Evolutionary conservation across 2,329 filamentous ascomycete genomes (phyloP), one percentile per base, ranked within the genome.

Genomic region (Penicillium sp.): DNA sequence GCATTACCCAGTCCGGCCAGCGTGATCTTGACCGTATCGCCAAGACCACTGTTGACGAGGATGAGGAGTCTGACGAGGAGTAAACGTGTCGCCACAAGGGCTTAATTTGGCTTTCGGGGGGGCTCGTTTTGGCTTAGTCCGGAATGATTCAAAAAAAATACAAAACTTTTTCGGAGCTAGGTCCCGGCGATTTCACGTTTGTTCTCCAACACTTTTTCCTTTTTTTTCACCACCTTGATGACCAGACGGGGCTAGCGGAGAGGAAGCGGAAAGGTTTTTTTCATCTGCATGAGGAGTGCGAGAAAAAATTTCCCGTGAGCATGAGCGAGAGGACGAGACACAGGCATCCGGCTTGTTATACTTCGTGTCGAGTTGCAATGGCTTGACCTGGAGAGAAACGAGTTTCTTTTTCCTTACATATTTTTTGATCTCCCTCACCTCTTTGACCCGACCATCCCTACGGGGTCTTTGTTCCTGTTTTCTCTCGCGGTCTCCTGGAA

Each of bases 1-100:
- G 95, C 81, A 98, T 99, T 84, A 98, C 95, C 76, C 92, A 98
- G 87, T 88, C 88, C 77, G 95, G 95, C 79, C 93, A 97, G 88
- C 91, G 95, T 86, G 95, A 99, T 90, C 87, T 99, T 87, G 95
- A 98, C 86, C 94, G 86, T 81, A 93, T 94, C 74, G 90, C 90
- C 77, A 89, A 90, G 84, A 92, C 90, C 76, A 90, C 76, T 67
- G 72, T 79, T 67, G 76, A 79, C 61, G 77, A 78, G 72, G 75
- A 78, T 69, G 75, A 78, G 69, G 75, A 78, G 71, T 76, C 77
- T 59, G 75, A 78, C 69, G 76, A 78, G 57, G 74, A 77, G 73
- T 77, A 76, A 75, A 77, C 67, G 69, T 73, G 65, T 69, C 67
- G 22, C n/a, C 14, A 68, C 63, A 51, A 68, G 65, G 64, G 63